phyloP scores from a whole-genome alignment of 108 stramenopile species.

The Schizochytrium sp. region DNA sequence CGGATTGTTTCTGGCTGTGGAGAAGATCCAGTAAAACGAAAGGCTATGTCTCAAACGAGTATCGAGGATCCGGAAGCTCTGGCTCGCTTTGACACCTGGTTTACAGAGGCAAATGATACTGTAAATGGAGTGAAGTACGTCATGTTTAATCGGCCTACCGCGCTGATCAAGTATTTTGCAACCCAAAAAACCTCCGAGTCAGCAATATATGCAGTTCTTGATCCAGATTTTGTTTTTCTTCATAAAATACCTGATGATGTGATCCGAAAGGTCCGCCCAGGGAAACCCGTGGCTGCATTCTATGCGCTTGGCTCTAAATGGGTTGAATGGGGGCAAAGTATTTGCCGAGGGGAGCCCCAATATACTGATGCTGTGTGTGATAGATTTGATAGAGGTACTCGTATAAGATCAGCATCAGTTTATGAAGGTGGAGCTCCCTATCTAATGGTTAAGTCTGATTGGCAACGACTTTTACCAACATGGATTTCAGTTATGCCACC shows the following conservation, averaged over 20 bases:
- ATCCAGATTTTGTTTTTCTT: conserved; percentile 49
- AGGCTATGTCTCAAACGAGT: conserved; percentile 5
- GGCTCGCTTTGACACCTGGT: conserved; percentile 11
- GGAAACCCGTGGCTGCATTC: not conserved
- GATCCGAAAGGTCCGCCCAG: not conserved
- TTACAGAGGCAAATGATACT: conserved; percentile 38
- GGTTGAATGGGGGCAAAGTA: not conserved
- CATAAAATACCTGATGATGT: not conserved
- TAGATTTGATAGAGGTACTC: too few species aligned
- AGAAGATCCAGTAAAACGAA: not conserved
- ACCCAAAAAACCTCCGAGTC: not conserved
- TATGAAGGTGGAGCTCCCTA: conserved; percentile 37
- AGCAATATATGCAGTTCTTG: conserved; percentile 11
- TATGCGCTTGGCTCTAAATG: conserved; percentile 17
- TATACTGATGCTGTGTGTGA: not conserved
- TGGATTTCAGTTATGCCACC: conserved; percentile 42
- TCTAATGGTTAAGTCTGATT: conserved; percentile 2
- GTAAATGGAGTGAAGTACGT: conserved; percentile 46
- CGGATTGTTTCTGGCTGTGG: conserved; percentile 31
- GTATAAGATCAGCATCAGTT: not conserved
- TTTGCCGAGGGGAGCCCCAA: conserved; percentile 3
- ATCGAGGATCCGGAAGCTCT: not conserved
- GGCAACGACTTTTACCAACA: not conserved
- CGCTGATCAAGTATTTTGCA: conserved; percentile 12
- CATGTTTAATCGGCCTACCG: conserved; percentile 41